phyloP scores from a whole-genome alignment of 177 flowering plant species.

The Vitis hybrid region DNA sequence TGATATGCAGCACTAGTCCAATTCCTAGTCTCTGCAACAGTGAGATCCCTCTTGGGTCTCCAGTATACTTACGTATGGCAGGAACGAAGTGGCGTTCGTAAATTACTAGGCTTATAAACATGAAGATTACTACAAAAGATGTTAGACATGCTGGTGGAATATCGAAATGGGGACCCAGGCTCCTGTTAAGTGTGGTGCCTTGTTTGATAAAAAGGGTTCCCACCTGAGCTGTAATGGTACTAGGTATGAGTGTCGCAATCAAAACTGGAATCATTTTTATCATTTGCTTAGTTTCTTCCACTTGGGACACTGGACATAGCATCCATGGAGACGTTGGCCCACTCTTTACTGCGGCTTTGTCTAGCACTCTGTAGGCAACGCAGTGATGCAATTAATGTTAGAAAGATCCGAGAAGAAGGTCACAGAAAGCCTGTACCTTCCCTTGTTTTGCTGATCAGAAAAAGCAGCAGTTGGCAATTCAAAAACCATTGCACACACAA shows the following conservation, averaged over 20 bases:
- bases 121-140: conserved; percentile 49
- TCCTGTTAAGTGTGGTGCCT: conserved; percentile 45
- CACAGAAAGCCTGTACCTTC: no score
- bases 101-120: conserved; percentile 44
- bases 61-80: conserved; percentile 30
- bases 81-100: conserved; percentile 59
- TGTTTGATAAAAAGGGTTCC: conserved; percentile 56
- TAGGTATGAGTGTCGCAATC: conserved; percentile 38
- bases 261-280: conserved; percentile 55
- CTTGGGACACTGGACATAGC: conserved; percentile 58
- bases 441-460: no score
- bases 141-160: conserved; percentile 59
- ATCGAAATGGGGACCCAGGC: conserved; percentile 40
- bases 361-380: conserved; percentile 38
- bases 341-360: conserved; percentile 48
- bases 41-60: conserved; percentile 69
- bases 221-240: conserved; percentile 36
- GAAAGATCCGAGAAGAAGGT: no score
- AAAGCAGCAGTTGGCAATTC: no score
- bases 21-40: conserved; percentile 63
- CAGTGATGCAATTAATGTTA: no score
- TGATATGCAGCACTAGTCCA: conserved; percentile 48
- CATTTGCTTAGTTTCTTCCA: conserved; percentile 69
- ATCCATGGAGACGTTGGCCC: conserved; percentile 34
- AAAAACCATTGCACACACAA: no score